Evolutionary conservation across 345 rosid species (phyloP).

Genomic region (Melaleuca alternifolia): DNA sequence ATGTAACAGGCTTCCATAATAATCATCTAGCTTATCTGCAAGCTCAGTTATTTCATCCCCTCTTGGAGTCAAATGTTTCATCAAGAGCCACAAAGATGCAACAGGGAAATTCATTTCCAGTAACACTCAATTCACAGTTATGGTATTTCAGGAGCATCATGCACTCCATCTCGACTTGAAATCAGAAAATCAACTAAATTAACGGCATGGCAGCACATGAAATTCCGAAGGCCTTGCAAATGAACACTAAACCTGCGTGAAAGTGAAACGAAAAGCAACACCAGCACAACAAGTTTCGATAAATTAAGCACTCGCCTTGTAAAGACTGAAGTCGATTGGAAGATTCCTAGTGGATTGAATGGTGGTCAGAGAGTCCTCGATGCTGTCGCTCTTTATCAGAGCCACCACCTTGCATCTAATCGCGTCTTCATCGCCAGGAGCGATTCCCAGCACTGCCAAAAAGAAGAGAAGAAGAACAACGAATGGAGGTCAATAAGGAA

Average conservation of each 20-base stretch:
- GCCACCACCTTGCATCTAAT: slow-evolving; percentile 82
- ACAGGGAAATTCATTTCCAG: background rate
- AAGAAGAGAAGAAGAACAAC: background rate
- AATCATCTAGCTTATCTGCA: background rate
- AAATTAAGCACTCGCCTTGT: slow-evolving; percentile 29
- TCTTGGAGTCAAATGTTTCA: background rate
- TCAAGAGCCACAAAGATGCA: background rate
- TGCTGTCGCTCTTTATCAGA: slow-evolving; percentile 50
- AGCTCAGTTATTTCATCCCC: background rate
- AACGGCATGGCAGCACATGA: background rate
- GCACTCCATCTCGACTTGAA: background rate
- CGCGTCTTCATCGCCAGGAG: slow-evolving; percentile 81
- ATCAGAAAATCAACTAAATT: background rate
- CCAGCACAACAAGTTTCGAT: background rate
- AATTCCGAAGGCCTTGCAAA: background rate
- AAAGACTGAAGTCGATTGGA: slow-evolving; percentile 47
- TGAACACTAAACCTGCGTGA: background rate
- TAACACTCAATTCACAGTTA: background rate
- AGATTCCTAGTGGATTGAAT: slow-evolving; percentile 37
- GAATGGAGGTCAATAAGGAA: background rate
- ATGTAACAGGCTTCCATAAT: background rate
- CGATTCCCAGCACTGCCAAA: slow-evolving; percentile 49
- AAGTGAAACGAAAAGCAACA: background rate
- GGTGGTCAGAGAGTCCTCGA: slow-evolving; percentile 57
- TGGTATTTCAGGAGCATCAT: background rate